Evolutionary conservation across 2,329 filamentous ascomycete species (phyloP), one percentile per base, ranked within the genome.

Genomic region (Stagonosporopsis rhizophila): DNA sequence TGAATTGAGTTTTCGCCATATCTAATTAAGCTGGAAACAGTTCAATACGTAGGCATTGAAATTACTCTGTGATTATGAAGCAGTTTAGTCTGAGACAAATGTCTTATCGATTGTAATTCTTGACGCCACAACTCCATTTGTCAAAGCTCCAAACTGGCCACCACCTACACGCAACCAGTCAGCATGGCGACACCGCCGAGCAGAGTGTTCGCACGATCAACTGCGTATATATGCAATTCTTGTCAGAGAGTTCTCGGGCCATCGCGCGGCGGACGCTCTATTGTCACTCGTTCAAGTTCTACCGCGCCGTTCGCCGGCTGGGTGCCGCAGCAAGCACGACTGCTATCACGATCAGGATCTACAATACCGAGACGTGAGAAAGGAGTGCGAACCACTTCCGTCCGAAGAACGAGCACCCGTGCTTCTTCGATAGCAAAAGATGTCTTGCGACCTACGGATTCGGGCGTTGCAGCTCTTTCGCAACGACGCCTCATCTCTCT

Each of bases 401-500:
- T 19, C 8, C 37, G 9, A 9, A 34, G 23, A 34, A 14, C 19
- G 15, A 30, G 11, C 17, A 11, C 17, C 14, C 49, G 52, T 12
- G 9, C 35, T 23, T 60, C 57, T 41, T 61, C 59, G 19, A 61
- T 46, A 14, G 40, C 49, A 27, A 56, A 20, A 19, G 2, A 51
- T 34, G 19, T 47, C 12, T 38, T 82, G 56, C 45, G 35, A 44
- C 52, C 51, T 15, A 52, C 42, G 81, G 79, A 64, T 71, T 85
- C 75, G 22, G 82, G 82, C 50, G 80, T 81, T 65, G 77, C 81
- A 9, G 68, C 70, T 15, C 85, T 98, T 60, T 78, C 85, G n/a
- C 88, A 89, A 62, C 90, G 95, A 45, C 86, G 87, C 48, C 83
- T 98, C 40, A 87, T 99, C 64, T 89, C 88, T 37, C 80, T 98